Evolutionary conservation across 1,284 basidiomycete species (phyloP).

Genomic region (Austroboletus rostrupii): DNA sequence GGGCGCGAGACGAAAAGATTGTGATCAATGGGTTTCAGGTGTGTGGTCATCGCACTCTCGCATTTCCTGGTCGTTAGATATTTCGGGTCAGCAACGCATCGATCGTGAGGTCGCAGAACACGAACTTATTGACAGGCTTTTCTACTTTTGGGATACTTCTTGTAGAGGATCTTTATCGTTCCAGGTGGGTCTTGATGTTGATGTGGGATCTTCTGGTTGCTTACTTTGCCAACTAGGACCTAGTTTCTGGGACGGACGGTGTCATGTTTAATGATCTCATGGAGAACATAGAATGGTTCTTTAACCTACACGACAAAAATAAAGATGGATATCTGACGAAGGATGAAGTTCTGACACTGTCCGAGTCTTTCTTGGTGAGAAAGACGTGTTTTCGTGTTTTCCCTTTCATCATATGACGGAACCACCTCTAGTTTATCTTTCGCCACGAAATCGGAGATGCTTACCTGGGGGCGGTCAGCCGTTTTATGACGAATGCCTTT

Average conservation of each 20-base stretch:
- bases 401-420: slow-evolving; percentile 1
- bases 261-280: slow-evolving; percentile 97
- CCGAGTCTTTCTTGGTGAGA: slow-evolving; percentile 87
- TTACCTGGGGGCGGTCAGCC: slow-evolving; percentile 91
- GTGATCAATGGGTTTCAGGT: slow-evolving; percentile 91
- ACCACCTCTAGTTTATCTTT: slow-evolving; percentile 81
- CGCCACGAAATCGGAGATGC: slow-evolving; percentile 96
- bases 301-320: slow-evolving; percentile 93
- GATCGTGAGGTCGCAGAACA: slow-evolving; percentile 81
- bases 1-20: slow-evolving; percentile 94
- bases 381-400: not conserved
- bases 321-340: slow-evolving; percentile 93
- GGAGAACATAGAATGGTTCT: slow-evolving; percentile 99
- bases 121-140: slow-evolving; percentile 77
- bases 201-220: not conserved
- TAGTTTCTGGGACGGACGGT: slow-evolving; percentile 85
- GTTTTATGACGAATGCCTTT: slow-evolving; percentile 96
- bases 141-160: slow-evolving; percentile 87
- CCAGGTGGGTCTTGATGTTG: slow-evolving; percentile 47
- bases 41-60: slow-evolving; percentile 17
- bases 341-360: slow-evolving; percentile 93
- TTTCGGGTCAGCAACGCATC: slow-evolving; percentile 59
- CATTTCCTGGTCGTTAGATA: slow-evolving; percentile 15
- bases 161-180: slow-evolving; percentile 80
- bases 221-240: slow-evolving; percentile 54